Evolutionary conservation across 805 yeast genomes (phyloP).

Genomic region (Myxozyma kluyveri): DNA sequence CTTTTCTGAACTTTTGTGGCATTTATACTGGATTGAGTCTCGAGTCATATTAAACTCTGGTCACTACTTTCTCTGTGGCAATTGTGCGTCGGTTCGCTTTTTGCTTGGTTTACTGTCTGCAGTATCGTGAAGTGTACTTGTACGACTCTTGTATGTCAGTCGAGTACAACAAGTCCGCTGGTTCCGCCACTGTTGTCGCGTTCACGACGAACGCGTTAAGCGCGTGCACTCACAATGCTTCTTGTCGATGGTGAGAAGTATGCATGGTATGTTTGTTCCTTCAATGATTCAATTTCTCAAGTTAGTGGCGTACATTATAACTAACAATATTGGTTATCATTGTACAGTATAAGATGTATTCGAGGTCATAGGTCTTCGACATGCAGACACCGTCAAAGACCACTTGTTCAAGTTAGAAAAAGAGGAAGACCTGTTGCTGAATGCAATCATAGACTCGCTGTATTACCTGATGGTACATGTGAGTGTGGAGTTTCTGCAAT

Average conservation of each 20-base stretch:
- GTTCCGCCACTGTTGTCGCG: too few species aligned
- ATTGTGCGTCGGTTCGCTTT: too few species aligned
- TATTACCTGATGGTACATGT: constrained; percentile 61
- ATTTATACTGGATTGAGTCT: too few species aligned
- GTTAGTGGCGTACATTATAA: not conserved
- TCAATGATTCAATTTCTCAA: not conserved
- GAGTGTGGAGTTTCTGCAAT: constrained; percentile 44
- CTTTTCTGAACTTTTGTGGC: too few species aligned
- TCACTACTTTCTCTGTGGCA: too few species aligned
- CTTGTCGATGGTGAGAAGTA: constrained; percentile 74
- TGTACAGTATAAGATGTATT: constrained; percentile 58
- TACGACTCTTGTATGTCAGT: not conserved
- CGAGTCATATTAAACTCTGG: too few species aligned
- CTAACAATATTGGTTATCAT: not conserved
- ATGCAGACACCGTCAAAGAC: constrained; percentile 77
- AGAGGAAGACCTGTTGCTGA: constrained; percentile 79
- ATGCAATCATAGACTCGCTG: constrained; percentile 58
- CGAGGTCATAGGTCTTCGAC: constrained; percentile 89
- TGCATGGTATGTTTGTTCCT: constrained; percentile 56
- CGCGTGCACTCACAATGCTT: constrained; percentile 51
- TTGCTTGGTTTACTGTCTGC: too few species aligned
- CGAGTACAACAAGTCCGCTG: not conserved
- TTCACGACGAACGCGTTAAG: not conserved
- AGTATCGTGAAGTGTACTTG: too few species aligned
- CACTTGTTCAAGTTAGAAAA: constrained; percentile 80